A percentile compares a stretch with the other conserved stretches of the same genome.
phyloP scores from a whole-genome alignment of 768 basidiomycete genomes.

The Ephemerocybe angulata region DNA sequence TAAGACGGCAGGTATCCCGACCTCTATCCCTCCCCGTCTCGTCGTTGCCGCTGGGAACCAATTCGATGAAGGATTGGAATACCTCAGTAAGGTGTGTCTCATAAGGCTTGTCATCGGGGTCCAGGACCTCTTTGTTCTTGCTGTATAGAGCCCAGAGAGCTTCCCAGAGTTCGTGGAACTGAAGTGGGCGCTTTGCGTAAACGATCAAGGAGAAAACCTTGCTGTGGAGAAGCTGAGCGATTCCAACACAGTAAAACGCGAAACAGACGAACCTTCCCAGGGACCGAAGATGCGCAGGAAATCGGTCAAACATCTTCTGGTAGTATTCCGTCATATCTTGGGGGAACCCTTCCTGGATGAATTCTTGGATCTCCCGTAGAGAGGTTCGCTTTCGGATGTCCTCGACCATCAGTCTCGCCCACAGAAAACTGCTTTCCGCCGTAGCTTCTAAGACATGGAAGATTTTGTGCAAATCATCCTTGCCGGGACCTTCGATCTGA shows the following conservation, averaged over 20 bases:
- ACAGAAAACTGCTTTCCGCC: constrained; percentile 27
- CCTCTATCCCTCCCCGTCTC: constrained; percentile 6
- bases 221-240: constrained; percentile 11
- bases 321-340: constrained; percentile 16
- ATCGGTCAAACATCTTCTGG: constrained; percentile 14
- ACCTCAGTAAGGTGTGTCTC: constrained; percentile 6
- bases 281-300: constrained; percentile 6
- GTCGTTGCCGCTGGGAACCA: background rate
- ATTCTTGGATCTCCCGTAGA: constrained; percentile 15
- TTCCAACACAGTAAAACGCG: background rate
- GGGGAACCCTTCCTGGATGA: constrained; percentile 15
- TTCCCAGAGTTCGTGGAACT: constrained; percentile 22
- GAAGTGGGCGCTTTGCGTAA: constrained; percentile 23
- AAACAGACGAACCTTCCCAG: constrained; percentile 16
- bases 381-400: constrained; percentile 15
- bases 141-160: constrained; percentile 19
- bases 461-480: constrained; percentile 6
- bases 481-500: background rate
- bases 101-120: constrained; percentile 11
- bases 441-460: constrained; percentile 8
- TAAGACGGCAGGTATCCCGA: constrained; percentile 20
- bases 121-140: constrained; percentile 6
- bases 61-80: constrained; percentile 17
- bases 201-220: constrained; percentile 26
- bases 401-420: constrained; percentile 23